Percentiles rank a stretch among this genome's conserved stretches.
These are phyloP conservation scores for Taphrina populina DNA, from an alignment of 1,139 yeast genomes.

Conservation along the genomic window DNA sequence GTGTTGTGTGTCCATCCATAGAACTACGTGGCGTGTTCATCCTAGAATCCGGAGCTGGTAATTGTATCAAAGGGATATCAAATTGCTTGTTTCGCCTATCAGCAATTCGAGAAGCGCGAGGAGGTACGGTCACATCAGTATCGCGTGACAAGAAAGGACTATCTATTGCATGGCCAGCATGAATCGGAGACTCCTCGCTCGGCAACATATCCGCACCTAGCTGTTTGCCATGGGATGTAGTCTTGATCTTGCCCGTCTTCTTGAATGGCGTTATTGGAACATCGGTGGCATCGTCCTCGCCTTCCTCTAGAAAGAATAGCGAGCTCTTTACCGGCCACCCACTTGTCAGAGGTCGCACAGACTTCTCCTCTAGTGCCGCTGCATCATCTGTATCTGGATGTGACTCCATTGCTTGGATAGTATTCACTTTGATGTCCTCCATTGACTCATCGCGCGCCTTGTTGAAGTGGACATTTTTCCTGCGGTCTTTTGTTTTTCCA, in stretches of 20 bases:
- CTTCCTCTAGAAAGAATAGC: constrained; percentile 27
- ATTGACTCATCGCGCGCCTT: constrained; percentile 2
- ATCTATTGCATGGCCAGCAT: background rate
- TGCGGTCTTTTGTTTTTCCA: background rate
- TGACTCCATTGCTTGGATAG: too few relatives aligned
- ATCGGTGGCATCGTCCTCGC: constrained; percentile 14
- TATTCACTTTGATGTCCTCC: too few relatives aligned
- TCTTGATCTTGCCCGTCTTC: constrained; percentile 26
- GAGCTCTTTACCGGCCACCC: background rate
- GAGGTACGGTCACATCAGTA: background rate
- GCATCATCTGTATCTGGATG: too few relatives aligned
- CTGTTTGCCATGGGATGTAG: background rate
- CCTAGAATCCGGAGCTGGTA: constrained; percentile 4
- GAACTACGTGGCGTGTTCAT: background rate
- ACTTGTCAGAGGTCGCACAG: background rate
- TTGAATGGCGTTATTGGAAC: constrained; percentile 21
- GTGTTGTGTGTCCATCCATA: too few relatives aligned
- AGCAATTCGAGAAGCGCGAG: background rate
- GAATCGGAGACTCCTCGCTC: too few relatives aligned
- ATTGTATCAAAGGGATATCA: constrained; percentile 15
- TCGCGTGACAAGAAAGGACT: constrained; percentile 2
- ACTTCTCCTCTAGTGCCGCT: too few relatives aligned
- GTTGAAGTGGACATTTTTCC: constrained; percentile 26
- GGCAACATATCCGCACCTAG: background rate
- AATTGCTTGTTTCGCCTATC: constrained; percentile 5